A percentile compares a stretch with the other conserved stretches of the same genome.
phyloP scores from a whole-genome alignment of 345 rosid genomes.

The Noccaea bulbosa region DNA sequence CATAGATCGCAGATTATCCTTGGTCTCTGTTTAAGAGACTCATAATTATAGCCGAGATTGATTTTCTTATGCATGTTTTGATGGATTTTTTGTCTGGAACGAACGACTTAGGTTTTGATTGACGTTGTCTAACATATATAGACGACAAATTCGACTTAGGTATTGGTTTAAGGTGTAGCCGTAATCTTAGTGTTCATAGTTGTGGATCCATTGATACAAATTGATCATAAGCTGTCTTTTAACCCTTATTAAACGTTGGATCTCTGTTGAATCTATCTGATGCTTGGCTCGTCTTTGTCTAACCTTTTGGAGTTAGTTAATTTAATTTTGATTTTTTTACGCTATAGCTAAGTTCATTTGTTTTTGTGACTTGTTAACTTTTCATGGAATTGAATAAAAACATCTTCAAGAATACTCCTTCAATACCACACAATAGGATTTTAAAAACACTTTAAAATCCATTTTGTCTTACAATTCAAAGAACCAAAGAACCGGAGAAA shows the following conservation, averaged over 20 bases:
- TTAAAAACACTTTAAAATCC: neutral
- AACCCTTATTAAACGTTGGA: neutral
- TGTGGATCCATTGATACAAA: no score
- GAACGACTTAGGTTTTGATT: neutral
- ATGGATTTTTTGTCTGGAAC: neutral
- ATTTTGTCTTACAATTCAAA: neutral
- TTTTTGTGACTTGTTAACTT: no score
- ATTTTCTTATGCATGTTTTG: neutral
- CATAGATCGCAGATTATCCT: neutral
- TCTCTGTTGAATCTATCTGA: neutral
- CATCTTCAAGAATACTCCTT: no score
- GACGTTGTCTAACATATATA: neutral
- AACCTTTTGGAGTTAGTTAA: neutral
- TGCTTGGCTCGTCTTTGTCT: neutral
- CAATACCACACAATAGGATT: neutral
- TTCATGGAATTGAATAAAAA: no score
- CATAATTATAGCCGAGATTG: neutral
- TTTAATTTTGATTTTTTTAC: no score
- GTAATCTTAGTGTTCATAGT: neutral
- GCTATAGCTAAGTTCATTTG: no score
- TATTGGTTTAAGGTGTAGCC: neutral
- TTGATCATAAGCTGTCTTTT: neutral
- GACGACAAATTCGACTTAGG: neutral
- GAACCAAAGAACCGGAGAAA: neutral
- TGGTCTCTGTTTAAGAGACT: neutral